These are phyloP conservation scores for Thinopyrum elongatum DNA, from an alignment of 176 grass and related monocot genomes.

Conservation along the genomic window DNA sequence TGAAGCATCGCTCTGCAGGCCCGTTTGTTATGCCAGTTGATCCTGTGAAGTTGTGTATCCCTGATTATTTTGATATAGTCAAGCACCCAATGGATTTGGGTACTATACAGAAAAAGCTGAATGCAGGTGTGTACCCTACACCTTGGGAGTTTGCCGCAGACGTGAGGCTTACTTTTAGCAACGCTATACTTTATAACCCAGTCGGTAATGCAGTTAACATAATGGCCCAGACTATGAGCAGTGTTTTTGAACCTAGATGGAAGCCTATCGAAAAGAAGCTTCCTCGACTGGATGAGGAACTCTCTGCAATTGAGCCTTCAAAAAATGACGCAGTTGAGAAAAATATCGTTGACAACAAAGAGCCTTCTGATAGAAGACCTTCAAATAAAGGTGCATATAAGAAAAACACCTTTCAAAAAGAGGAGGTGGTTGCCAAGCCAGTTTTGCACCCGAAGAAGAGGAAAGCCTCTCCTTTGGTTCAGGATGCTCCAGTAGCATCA, in stretches of 20 bases:
- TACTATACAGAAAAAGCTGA: conserved; percentile 72
- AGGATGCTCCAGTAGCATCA: conserved; percentile 37
- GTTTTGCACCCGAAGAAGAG: conserved; percentile 68
- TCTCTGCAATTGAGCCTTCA: conserved; percentile 21
- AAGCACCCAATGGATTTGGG: conserved; percentile 95
- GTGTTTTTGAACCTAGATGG: conserved; percentile 91
- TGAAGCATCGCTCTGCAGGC: conserved; percentile 45
- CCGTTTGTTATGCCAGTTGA: conserved; percentile 87
- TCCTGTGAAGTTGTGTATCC: conserved; percentile 68
- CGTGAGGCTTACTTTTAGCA: conserved; percentile 83
- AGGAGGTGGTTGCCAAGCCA: conserved; percentile 44
- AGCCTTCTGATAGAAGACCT: conserved; percentile 30
- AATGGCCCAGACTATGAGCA: conserved; percentile 77
- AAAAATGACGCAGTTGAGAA: conserved; percentile 40
- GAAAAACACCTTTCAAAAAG: conserved; percentile 53
- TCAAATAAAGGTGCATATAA: conserved; percentile 47
- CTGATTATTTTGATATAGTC: conserved; percentile 88
- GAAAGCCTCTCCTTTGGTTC: conserved; percentile 56
- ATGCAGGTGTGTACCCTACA: conserved; percentile 54
- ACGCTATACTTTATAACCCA: conserved; percentile 90
- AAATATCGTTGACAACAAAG: conserved; percentile 40
- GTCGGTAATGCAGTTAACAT: conserved; percentile 61
- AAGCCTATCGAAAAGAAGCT: conserved; percentile 84
- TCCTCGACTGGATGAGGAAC: conserved; percentile 27
- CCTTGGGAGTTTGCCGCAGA: conserved; percentile 77